A percentile compares a stretch with the other conserved stretches of the same genome.
Conservation (phyloP, 2,329 filamentous ascomycete species). For the Fusarium sp. region DNA sequence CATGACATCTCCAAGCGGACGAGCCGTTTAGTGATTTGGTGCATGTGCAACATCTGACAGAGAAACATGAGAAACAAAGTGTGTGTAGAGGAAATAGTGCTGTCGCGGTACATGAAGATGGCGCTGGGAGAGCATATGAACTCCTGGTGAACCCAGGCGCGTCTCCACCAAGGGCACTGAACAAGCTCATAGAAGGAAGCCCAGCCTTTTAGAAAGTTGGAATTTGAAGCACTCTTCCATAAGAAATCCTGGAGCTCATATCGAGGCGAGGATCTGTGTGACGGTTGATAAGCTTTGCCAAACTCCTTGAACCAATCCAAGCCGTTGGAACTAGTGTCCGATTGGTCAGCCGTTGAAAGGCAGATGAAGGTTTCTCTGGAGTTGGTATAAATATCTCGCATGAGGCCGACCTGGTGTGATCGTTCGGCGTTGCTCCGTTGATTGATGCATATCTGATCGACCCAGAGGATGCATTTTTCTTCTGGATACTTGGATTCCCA, state of each 20-base stretch:
- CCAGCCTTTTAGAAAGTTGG: not conserved
- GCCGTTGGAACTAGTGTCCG: not conserved
- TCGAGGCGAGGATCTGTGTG: too few relatives aligned
- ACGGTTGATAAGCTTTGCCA: not conserved
- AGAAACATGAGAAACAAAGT: not conserved
- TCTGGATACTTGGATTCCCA: not conserved
- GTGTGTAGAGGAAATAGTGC: not conserved
- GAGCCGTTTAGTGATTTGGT: too few relatives aligned
- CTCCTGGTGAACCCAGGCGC: not conserved
- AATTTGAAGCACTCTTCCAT: not conserved
- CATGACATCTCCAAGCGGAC: too few relatives aligned
- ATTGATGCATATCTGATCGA: not conserved
- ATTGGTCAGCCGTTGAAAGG: not conserved
- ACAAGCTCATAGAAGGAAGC: not conserved
- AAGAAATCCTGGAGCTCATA: not conserved
- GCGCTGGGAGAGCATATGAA: not conserved
- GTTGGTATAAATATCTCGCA: not conserved
- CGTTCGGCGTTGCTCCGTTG: not conserved
- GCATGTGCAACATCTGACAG: too few relatives aligned
- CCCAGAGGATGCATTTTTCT: not conserved
- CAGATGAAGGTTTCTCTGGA: not conserved
- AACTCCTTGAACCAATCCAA: not conserved
- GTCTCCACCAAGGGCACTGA: not conserved
- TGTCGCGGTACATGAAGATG: not conserved
- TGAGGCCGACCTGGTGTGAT: not conserved